Percentiles rank a stretch among this genome's conserved stretches.
These are phyloP conservation scores for Pseudogymnoascus sp. DNA, from an alignment of 2,329 filamentous ascomycete genomes.

Conservation along the genomic window DNA sequence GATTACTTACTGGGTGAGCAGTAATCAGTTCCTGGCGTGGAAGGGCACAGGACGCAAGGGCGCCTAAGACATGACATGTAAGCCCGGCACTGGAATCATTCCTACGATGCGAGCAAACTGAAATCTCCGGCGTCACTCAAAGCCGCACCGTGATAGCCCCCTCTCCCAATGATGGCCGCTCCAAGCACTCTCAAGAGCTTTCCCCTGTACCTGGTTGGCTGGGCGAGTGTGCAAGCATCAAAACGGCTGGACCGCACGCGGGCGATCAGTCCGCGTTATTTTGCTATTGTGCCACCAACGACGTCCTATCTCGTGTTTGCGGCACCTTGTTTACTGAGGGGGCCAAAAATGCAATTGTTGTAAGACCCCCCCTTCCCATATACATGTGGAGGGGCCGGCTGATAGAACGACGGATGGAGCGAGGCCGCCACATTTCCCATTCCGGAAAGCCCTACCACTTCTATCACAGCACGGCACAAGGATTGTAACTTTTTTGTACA, in stretches of 20 bases:
- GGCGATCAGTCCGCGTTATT: background rate
- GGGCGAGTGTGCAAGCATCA: background rate
- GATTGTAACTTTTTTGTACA: background rate
- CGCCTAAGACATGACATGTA: background rate
- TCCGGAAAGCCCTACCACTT: background rate
- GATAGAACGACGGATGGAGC: background rate
- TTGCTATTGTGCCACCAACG: background rate
- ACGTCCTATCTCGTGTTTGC: background rate
- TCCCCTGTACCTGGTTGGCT: background rate
- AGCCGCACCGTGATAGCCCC: background rate
- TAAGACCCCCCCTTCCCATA: background rate
- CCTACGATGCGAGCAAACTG: background rate
- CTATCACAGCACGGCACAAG: background rate
- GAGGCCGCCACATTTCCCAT: background rate
- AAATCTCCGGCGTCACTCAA: background rate
- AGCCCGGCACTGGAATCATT: background rate
- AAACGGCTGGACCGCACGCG: slow-evolving; percentile 1
- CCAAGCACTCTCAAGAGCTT: background rate
- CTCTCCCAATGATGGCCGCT: background rate
- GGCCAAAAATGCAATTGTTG: background rate
- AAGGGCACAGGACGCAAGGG: background rate
- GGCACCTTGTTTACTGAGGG: background rate
- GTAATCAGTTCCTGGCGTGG: background rate
- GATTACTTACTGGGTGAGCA: background rate
- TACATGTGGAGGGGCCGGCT: background rate